Percentiles rank a stretch among this genome's conserved stretches.
Evolutionary conservation across 75 land plant genomes (phyloP).

Genomic region (Selaginella tamariscina): DNA sequence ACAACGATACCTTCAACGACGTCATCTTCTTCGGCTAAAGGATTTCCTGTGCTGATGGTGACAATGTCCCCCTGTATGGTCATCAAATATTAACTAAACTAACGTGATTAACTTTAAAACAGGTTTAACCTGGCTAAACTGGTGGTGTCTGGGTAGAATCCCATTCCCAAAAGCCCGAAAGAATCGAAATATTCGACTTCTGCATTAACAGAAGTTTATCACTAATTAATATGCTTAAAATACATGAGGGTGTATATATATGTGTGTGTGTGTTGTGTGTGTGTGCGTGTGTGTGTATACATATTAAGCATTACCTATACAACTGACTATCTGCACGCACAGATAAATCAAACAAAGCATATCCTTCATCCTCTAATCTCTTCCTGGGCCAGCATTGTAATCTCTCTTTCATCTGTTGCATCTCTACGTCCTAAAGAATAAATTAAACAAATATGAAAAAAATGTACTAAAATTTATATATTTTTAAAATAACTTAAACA

Average conservation of each 20-base stretch:
- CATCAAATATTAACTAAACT: background rate
- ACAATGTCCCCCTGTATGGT: conserved; percentile 31
- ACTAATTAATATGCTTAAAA: too few relatives aligned
- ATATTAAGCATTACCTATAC: conserved; percentile 28
- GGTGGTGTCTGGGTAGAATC: conserved; percentile 27
- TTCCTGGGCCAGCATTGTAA: conserved; percentile 24
- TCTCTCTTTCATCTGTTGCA: conserved; percentile 29
- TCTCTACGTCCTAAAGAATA: conserved; percentile 20
- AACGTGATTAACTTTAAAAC: background rate
- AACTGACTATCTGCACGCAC: conserved; percentile 20
- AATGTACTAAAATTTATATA: too few relatives aligned
- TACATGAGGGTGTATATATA: too few relatives aligned
- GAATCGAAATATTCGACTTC: conserved; percentile 24
- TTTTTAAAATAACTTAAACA: background rate
- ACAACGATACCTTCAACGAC: conserved; percentile 32
- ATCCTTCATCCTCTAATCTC: conserved; percentile 25
- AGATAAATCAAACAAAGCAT: conserved; percentile 28
- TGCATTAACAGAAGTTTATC: conserved; percentile 13
- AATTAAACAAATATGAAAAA: background rate
- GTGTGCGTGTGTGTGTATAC: too few relatives aligned
- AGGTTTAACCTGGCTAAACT: conserved; percentile 29
- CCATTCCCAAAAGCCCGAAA: conserved; percentile 19
- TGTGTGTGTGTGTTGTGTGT: too few relatives aligned
- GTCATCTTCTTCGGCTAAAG: conserved; percentile 27
- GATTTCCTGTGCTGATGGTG: conserved; percentile 23